Evolutionary conservation across 1,284 basidiomycete genomes (phyloP), one percentile per base, ranked within the genome.

Genomic region (Ustilago xerochloae): DNA sequence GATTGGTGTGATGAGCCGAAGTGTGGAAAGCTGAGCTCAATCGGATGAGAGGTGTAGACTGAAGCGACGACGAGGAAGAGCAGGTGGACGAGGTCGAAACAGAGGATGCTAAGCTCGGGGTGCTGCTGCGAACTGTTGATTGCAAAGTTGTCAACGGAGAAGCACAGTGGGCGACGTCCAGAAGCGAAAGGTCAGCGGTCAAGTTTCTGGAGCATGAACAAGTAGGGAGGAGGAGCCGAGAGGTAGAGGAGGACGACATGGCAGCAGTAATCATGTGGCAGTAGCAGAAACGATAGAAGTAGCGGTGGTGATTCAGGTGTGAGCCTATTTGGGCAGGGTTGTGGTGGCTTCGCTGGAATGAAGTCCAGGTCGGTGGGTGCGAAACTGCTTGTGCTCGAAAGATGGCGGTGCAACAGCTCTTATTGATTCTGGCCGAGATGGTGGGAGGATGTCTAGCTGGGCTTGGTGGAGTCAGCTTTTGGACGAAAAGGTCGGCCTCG

Each of bases 201-300:
- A 51, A 13, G 51, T 6, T 38, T 38, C 60, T 55, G 7, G 60
- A 63, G 32, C 66, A 63, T 6, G 66, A 68, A 47, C 66, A 68
- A 32, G 32, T 6, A 10, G 60, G 28, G 16, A 68, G 28, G 16
- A 68, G 47, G 22, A 46, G 39, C 20, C 28, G 50, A 18, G 52
- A 33, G 6, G 26, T 1, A n/a, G n/a, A n/a, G 29, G 41, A 29
- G 16, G 55, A 16, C 9, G 38, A 24, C 51, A 50, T 62, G 22
- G 43, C 30, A 63, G 52, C 28, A 36, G 38, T 7, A 36, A 24
- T 9, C 12, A 13, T 13, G 35, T 32, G 16, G 52, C 30, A 43
- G 41, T 3, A 50, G 39, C 20, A 35, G 38, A 22, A 4, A 41
- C 10, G 5, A 20, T 20, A 9, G n/a, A 20, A 20, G n/a, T 8